Evolutionary conservation across 768 basidiomycete genomes (phyloP), one percentile per base, ranked within the genome.

Genomic region (Termitomyces bulborhizus): DNA sequence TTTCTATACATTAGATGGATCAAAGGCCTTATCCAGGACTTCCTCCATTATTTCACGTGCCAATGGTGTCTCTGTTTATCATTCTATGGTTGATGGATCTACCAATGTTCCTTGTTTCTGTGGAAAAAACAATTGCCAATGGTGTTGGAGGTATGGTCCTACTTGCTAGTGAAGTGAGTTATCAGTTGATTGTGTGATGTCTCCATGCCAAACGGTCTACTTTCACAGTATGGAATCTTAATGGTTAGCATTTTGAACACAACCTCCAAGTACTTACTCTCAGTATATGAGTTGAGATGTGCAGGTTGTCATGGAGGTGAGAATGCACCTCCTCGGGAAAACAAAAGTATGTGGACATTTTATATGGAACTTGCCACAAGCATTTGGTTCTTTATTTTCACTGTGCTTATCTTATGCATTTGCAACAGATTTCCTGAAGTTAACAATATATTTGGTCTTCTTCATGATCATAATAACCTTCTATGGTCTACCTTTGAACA

Each of bases 311-410:
- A 87, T 54, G 91, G 91, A 37, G 90, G 90, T 32, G 90, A 89
- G 68, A 88, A 88, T 68, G 85, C 90, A 1, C 86, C 93, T 59
- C 83, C 87, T 46, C 98, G 97, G 97, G 95, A 99, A 69, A 88
- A 94, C 65, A 98, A 98, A 77, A 93, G 91, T 74, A 95, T 98
- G 86, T 95, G 85, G 78, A 76, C 90, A 8, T 98, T 97, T 74
- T 98, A 98, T 66, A 84, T 98, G 54, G 97, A 98, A 66, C 73
- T 98, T 51, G 76, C 79, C 26, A 95, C 94, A 41, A 94, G 96
- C 94, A 60, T 46, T 83, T 71, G 18, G 48, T 51, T 36, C 6
- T 32, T 42, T 43, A 31, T 46, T 51, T 46, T 52, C 34, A 49
- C 52, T 50, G 11, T 15, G 26, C 11, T 34, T 15, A 42, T 56